These are phyloP conservation scores for Musa schizocarpa DNA, from an alignment of 176 grass and related monocot species.

Conservation along the genomic window DNA sequence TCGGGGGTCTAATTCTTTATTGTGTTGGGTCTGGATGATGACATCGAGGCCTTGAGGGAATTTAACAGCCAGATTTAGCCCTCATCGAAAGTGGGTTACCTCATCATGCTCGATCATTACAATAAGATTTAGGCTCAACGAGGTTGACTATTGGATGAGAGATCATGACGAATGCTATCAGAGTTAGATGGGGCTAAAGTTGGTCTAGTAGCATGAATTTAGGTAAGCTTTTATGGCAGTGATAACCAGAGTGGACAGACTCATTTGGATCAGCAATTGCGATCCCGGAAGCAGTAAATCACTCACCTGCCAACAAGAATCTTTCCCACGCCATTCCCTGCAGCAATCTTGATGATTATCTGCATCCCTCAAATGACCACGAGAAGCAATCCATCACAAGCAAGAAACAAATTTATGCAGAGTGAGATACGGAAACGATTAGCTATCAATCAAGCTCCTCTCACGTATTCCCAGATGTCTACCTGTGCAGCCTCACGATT, in stretches of 20 bases:
- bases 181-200: too few species aligned
- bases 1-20: too few species aligned
- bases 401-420: constrained; percentile 13
- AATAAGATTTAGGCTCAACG: too few species aligned
- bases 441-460: not conserved
- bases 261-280: not conserved
- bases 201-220: too few species aligned
- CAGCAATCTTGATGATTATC: constrained; percentile 86
- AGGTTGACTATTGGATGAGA: too few species aligned
- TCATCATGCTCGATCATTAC: too few species aligned
- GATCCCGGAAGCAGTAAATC: not conserved
- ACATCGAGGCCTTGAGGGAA: too few species aligned
- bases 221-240: too few species aligned
- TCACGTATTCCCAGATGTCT: not conserved
- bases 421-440: not conserved
- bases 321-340: constrained; percentile 80
- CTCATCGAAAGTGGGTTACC: too few species aligned
- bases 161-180: too few species aligned
- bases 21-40: too few species aligned
- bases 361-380: constrained; percentile 14
- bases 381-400: not conserved
- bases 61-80: too few species aligned
- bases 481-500: constrained; percentile 79
- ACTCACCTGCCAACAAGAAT: constrained; percentile 68
- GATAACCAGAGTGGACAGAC: not conserved